Evolutionary conservation across 2,329 filamentous ascomycete genomes (phyloP).

Genomic region (Pseudogymnoascus sp.): DNA sequence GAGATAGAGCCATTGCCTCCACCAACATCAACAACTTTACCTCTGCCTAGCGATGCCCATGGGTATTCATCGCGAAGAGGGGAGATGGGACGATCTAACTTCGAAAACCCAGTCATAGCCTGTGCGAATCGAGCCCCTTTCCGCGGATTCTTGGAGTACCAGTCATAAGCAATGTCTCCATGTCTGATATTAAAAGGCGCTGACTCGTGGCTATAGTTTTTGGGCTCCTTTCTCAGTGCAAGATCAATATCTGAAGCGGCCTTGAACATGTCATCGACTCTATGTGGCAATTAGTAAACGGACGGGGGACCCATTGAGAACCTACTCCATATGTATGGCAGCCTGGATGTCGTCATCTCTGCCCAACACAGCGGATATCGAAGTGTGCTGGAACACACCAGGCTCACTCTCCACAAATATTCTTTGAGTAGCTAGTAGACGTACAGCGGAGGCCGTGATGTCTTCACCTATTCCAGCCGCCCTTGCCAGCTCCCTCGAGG

Average conservation of each 20-base stretch:
- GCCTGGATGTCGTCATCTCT: constrained; percentile 18
- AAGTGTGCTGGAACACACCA: constrained; percentile 19
- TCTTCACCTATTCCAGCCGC: constrained; percentile 23
- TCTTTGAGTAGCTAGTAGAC: constrained; percentile 22
- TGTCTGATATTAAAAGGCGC: constrained; percentile 23
- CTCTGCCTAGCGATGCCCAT: constrained; percentile 22
- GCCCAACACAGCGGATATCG: constrained; percentile 15
- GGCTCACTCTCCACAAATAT: constrained; percentile 21
- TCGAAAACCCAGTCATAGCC: constrained; percentile 26
- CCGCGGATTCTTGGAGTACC: constrained; percentile 24
- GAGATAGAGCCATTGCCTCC: constrained; percentile 25
- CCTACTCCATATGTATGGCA: constrained; percentile 16
- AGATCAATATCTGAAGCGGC: constrained; percentile 22
- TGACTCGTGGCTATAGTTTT: constrained; percentile 3
- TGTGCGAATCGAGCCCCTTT: constrained; percentile 26
- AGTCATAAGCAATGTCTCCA: constrained; percentile 24
- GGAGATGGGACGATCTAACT: constrained; percentile 25
- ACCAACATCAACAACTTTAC: constrained; percentile 28
- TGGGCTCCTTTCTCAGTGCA: constrained; percentile 16
- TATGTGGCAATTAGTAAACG: no score
- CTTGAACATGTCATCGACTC: constrained; percentile 26
- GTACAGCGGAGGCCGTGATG: constrained; percentile 20
- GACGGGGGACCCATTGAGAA: no score
- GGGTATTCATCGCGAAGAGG: constrained; percentile 23
- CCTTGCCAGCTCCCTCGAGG: constrained; percentile 17